phyloP scores from a whole-genome alignment of 1,284 basidiomycete species.

The Mycena citricolor region DNA sequence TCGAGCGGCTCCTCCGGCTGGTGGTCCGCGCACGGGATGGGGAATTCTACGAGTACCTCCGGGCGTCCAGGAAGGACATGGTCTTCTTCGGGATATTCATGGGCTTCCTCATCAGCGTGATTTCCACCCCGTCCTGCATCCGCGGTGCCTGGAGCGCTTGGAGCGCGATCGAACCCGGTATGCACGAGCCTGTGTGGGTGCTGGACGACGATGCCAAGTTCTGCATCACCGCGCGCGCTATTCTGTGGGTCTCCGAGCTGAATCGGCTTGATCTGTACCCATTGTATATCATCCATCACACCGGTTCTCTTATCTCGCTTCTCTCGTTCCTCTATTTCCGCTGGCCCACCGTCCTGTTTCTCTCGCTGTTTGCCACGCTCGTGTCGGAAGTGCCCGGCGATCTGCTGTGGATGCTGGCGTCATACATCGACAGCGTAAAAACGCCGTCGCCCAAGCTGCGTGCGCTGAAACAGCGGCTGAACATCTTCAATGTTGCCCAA shows the following conservation, averaged over 20 bases:
- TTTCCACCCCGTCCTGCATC: constrained; percentile 18
- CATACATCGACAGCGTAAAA: constrained; percentile 23
- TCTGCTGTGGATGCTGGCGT: constrained; percentile 24
- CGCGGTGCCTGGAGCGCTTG: constrained; percentile 17
- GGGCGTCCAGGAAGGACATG: constrained; percentile 18
- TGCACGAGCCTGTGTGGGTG: constrained; percentile 9
- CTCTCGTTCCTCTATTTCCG: constrained; percentile 21
- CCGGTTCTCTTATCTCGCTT: constrained; percentile 22
- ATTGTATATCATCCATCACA: constrained; percentile 24
- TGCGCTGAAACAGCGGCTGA: constrained; percentile 10
- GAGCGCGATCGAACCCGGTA: constrained; percentile 9
- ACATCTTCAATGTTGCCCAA: constrained; percentile 19
- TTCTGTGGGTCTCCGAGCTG: constrained; percentile 26
- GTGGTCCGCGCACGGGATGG: constrained; percentile 1
- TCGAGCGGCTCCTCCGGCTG: constrained; percentile 12
- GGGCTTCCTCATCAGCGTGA: constrained; percentile 21
- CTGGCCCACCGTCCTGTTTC: constrained; percentile 17
- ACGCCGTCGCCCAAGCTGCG: neutral
- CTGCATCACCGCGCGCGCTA: constrained; percentile 24
- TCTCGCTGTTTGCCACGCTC: constrained; percentile 21
- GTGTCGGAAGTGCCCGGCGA: constrained; percentile 25
- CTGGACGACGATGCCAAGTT: constrained; percentile 18
- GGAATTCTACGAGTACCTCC: constrained; percentile 13
- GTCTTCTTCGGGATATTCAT: constrained; percentile 21
- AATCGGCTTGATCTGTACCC: constrained; percentile 26